phyloP scores from a whole-genome alignment of 106 monocot species.

The Acanthochlamys bracteata region DNA sequence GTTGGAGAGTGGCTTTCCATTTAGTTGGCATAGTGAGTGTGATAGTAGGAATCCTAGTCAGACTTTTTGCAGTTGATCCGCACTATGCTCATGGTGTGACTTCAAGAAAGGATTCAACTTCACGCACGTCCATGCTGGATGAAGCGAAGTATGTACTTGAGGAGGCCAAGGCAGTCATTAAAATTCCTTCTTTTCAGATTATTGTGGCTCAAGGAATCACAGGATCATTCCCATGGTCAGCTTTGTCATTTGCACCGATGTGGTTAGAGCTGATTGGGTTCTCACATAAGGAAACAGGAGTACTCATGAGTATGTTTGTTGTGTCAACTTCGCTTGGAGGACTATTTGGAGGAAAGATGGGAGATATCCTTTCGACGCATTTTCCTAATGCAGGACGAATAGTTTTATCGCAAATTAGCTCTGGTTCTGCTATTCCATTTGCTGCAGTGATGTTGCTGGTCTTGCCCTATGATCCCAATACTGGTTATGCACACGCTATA shows the following conservation, averaged over 20 bases:
- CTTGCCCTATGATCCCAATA: conserved; percentile 57
- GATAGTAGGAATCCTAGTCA: conserved; percentile 57
- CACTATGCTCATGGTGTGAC: conserved; percentile 12
- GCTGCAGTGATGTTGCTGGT: conserved; percentile 59
- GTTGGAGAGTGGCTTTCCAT: conserved; percentile 90
- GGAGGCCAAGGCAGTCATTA: conserved; percentile 62
- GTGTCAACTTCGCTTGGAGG: conserved; percentile 56
- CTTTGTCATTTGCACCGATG: conserved; percentile 74
- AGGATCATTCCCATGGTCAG: conserved; percentile 93
- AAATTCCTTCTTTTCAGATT: conserved; percentile 81
- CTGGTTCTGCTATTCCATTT: conserved; percentile 71
- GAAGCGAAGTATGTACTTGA: conserved; percentile 39
- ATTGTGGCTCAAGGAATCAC: conserved; percentile 88
- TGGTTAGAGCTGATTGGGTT: conserved; percentile 93
- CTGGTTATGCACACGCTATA: conserved; percentile 39
- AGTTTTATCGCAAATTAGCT: conserved; percentile 85
- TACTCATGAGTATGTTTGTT: conserved; percentile 53
- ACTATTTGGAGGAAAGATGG: conserved; percentile 79
- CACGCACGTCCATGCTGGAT: conserved; percentile 25
- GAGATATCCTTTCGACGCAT: conserved; percentile 48
- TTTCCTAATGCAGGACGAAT: conserved; percentile 81
- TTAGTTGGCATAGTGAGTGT: conserved; percentile 61
- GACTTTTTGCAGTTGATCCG: conserved; percentile 66
- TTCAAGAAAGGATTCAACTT: background rate
- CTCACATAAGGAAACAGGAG: conserved; percentile 52